Evolutionary conservation across 1,139 yeast species (phyloP), one percentile per base, ranked within the genome.

Genomic region (Lodderomyces beijingensis): DNA sequence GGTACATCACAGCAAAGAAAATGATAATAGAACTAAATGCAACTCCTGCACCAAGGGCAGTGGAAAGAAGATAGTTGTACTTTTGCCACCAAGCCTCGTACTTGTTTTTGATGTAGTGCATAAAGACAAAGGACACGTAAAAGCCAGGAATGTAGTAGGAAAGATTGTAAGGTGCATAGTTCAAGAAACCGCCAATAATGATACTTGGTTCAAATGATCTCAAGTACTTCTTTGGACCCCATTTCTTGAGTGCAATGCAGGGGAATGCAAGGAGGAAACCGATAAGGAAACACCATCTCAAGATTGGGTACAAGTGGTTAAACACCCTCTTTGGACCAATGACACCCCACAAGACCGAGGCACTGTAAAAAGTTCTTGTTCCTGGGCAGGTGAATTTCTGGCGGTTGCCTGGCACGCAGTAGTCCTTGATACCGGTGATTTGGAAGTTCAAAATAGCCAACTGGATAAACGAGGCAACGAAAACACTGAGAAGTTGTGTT

Each of bases 261-360:
- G 50, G 62, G 45, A 56, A 48, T 3, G 73, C 76, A 12, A 65
- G 45, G 4, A 69, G 40, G 25, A 70, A 70, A 1, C 83, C 83
- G 36, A 76, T 65, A 38, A 76, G 57, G 67, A 78, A 77, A 38
- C 74, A 65, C 57, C 57, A 72, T 44, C 60, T 59, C 49, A 74
- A 51, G 20, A 59, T 47, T 21, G 79, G 78, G 43, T 73, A 73
- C 20, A 70, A 45, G 1, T 64, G 65, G 35, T 30, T 51, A 45
- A 79, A 77, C 5, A 77, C 71, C 30, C 70, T 63, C 47, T 67
- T 64, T 16, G 86, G 86, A 4, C 85, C 86, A 47, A 79, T 73
- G 21, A 72, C 78, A 41, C 85, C 85, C 84, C 84, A 79, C 23
- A 75, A 58, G 12, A 78, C 63, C 1, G 79, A 68, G 2, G 84